Base-by-base conservation (phyloP, 2,329 filamentous ascomycete species). In the Phialemonium atrogriseum region DNA sequence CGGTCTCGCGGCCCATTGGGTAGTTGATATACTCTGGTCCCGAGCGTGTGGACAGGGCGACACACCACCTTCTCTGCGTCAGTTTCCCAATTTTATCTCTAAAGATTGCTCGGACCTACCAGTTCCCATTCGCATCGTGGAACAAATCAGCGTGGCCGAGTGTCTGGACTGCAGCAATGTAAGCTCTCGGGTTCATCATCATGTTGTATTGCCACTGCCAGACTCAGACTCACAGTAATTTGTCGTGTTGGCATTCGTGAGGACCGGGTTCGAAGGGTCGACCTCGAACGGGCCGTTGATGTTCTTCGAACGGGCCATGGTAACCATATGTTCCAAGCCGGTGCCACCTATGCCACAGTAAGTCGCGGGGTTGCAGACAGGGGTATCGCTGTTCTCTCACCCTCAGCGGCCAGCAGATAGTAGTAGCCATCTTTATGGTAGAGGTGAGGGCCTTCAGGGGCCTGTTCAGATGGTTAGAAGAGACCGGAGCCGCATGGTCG, bases 81-180 rank as follows among this genome's bases (percentile, higher is more conserved):
- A 36, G 33, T 37, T 10, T 30, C 21, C 1, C 5, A 22, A 28
- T 15, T 27, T 22, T n/a, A n/a, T n/a, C 5, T 11, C 13, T 27
- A 10, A 30, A 30, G 17, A 4, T 24, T n/a, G n/a, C 5, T 4
- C n/a, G 13, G 4, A 14, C 44, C 39, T 34, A 56, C 56, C 59
- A 64, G 34, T 59, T 56, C 0, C 49, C 53, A 0, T 38, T 32
- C 1, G 40, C 39, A 35, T 76, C 71, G 28, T 70, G 62, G 37
- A 77, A 74, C 3, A 76, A 38, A 38, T 77, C 71, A 1, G 67
- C 64, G 32, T 77, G 73, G 0, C 72, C 72, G 0, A 73, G 62
- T 2, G 68, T 68, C 40, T 75, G 70, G 35, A 63, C 54, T 57
- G 22, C 2, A 7, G n/a, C 7, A 14, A 5, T 10, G 35, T 13